Conservation (phyloP, 305 asterid genomes). For the Galium porrigens region DNA sequence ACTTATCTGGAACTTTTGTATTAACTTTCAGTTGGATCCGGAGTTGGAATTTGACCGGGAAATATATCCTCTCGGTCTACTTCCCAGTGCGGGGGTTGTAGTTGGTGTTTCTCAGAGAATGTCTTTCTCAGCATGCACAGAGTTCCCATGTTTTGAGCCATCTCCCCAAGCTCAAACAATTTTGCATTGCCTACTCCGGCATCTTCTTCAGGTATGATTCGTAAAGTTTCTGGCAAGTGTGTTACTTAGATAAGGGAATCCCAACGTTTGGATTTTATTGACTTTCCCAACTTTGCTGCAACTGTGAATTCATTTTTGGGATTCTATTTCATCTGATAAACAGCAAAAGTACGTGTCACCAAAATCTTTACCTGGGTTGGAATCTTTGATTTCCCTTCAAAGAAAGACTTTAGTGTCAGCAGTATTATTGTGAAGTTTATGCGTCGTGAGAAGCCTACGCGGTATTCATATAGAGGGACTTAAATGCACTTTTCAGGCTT, state of each 20-base stretch:
- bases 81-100: constrained; percentile 92
- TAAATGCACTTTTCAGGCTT: background rate
- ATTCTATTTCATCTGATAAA: background rate
- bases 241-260: background rate
- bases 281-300: background rate
- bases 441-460: background rate
- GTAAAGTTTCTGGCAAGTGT: background rate
- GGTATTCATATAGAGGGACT: background rate
- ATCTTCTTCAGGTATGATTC: constrained; percentile 81
- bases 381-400: background rate
- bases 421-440: background rate
- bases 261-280: background rate
- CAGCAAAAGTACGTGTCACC: background rate
- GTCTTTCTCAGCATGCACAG: constrained; percentile 97
- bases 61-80: constrained; percentile 93
- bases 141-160: constrained; percentile 99
- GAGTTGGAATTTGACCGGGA: constrained; percentile 98
- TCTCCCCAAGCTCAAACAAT: constrained; percentile 98
- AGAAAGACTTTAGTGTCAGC: background rate
- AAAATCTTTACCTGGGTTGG: constrained; percentile 2
- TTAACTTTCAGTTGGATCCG: constrained; percentile 73
- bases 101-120: constrained; percentile 97
- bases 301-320: background rate
- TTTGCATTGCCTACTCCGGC: constrained; percentile 89
- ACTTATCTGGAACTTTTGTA: constrained; percentile 20